Evolutionary conservation across 2,329 filamentous ascomycete genomes (phyloP).

Genomic region (Xylaria sp.): DNA sequence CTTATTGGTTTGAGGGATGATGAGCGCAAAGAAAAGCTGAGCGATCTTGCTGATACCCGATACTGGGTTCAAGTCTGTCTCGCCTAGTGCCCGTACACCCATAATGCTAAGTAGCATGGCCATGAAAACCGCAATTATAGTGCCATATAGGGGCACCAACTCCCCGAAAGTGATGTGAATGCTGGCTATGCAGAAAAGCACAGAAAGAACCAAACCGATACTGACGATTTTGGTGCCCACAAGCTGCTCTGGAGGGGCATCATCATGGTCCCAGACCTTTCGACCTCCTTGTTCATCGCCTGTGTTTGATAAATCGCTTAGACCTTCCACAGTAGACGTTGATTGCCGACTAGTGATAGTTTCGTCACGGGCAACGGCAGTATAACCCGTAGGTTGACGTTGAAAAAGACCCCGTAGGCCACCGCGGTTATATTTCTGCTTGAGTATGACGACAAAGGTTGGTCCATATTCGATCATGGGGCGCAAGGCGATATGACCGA

Average conservation of each 20-base stretch:
- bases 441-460: constrained; percentile 36
- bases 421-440: constrained; percentile 38
- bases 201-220: constrained; percentile 79
- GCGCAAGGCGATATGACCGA: constrained; percentile 78
- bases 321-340: constrained; percentile 19
- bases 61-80: constrained; percentile 96
- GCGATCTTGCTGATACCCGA: constrained; percentile 97
- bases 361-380: constrained; percentile 41
- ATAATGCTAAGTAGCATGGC: constrained; percentile 82
- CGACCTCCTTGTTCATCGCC: constrained; percentile 41
- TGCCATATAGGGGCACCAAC: constrained; percentile 81
- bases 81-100: constrained; percentile 73
- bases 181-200: constrained; percentile 81
- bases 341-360: constrained; percentile 30
- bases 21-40: constrained; percentile 91
- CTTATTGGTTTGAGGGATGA: constrained; percentile 81
- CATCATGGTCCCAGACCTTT: constrained; percentile 66
- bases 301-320: constrained; percentile 34
- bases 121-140: constrained; percentile 81
- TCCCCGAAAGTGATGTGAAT: constrained; percentile 86
- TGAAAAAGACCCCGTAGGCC: constrained; percentile 41
- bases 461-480: constrained; percentile 64
- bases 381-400: constrained; percentile 41
- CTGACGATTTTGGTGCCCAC: constrained; percentile 77
- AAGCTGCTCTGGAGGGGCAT: constrained; percentile 85